Base-by-base conservation (phyloP, 169 alveolate species). In the Cryptosporidium andersoni region DNA sequence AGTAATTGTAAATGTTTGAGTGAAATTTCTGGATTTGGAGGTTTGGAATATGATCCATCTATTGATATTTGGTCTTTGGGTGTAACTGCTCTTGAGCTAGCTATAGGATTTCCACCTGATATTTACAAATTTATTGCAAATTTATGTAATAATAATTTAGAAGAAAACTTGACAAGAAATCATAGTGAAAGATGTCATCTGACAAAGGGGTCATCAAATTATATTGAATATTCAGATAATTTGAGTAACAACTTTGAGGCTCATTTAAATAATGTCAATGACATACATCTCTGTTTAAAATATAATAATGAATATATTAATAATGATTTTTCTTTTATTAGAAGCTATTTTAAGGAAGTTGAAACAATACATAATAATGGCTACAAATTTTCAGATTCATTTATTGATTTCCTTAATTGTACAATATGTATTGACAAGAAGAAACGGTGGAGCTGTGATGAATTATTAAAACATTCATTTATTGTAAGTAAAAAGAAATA, bases 1-100 rank as follows among this genome's bases (percentile, higher is more conserved):
- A 43, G 45, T 34, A 47, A 47, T 11, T 25, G 25, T 25, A 25
- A 25, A 25, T 25, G 25, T 25, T 25, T 25, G 0, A 25, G 0
- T 25, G 25, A 0, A 25, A 25, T 25, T 25, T 25, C 25, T 25
- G 25, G 25, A 25, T 25, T 25, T 25, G 25, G 0, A 0, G 6
- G n/a, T 39, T 58, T 12, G 9, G 85, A 74, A 36, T 74, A 74
- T 36, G 36, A 74, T 58, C 56, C 55, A 25, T 60, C 60, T 43
- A 74, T 68, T 3, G 85, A 74, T 49, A 60, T 74, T 43, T 74
- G 85, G 85, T 74, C 85, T 1, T 51, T 74, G 16, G 85, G 85
- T 8, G 51, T 74, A 58, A 74, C 85, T 4, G 45, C 60, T 7
- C 62, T 74, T 34, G 85, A 74, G 40, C 45, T 74, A 47, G 55